phyloP scores from a whole-genome alignment of 306 rosid genomes.

The Pterocarpus macrocarpus region DNA sequence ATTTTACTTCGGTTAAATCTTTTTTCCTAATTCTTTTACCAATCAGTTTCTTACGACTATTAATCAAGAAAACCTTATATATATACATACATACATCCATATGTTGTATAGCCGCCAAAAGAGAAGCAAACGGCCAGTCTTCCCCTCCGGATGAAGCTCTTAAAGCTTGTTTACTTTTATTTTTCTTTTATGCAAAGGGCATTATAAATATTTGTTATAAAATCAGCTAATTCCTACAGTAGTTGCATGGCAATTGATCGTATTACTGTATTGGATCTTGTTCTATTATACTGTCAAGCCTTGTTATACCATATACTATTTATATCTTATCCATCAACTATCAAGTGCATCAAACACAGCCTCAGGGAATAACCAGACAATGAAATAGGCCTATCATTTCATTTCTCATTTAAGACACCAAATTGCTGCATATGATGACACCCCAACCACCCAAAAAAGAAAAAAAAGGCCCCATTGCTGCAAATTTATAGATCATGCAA shows the following conservation, averaged over 20 bases:
- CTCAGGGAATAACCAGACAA: neutral
- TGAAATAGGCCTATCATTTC: neutral
- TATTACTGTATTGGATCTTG: neutral
- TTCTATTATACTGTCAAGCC: neutral
- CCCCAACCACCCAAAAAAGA: neutral
- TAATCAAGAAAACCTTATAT: too few species aligned
- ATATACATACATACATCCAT: too few species aligned
- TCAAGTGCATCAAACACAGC: neutral
- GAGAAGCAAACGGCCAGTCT: too few species aligned
- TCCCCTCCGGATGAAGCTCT: neutral
- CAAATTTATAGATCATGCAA: neutral
- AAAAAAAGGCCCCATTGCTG: neutral
- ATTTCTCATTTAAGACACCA: neutral
- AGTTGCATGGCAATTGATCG: too few species aligned
- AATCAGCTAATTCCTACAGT: too few species aligned
- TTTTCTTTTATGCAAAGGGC: neutral
- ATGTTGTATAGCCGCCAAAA: too few species aligned
- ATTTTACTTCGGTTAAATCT: too few species aligned
- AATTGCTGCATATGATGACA: neutral
- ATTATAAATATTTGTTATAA: too few species aligned
- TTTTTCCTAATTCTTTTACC: too few species aligned
- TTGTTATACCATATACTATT: neutral
- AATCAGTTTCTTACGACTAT: too few species aligned
- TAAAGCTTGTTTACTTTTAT: neutral
- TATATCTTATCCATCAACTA: neutral